phyloP scores from a whole-genome alignment of 371 early-diverging fungal species.

The Agmasoma carcini region DNA sequence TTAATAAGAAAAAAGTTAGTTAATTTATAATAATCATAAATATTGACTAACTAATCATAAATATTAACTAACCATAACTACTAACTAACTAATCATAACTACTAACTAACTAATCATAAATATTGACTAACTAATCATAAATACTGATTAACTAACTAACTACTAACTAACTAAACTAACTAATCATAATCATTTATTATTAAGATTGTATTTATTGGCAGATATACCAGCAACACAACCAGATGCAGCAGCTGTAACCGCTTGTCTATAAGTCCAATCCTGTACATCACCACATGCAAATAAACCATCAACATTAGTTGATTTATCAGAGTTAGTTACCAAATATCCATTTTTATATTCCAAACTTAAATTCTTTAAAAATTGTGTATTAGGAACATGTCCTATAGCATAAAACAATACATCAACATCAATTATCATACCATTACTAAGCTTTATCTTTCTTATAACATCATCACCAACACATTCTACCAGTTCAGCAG shows the following conservation, averaged over 20 bases:
- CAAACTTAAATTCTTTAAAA: constrained; percentile 52
- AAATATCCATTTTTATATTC: constrained; percentile 71
- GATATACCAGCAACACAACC: constrained; percentile 51
- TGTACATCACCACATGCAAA: constrained; percentile 95
- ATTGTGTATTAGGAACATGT: constrained; percentile 67
- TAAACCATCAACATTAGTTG: constrained; percentile 70
- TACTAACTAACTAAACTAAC: too few relatives aligned
- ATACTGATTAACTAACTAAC: too few relatives aligned
- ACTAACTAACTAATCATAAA: too few relatives aligned
- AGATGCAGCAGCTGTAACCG: constrained; percentile 59
- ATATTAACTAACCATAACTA: too few relatives aligned
- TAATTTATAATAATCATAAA: too few relatives aligned
- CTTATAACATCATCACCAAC: constrained; percentile 58
- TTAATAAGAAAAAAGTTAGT: too few relatives aligned
- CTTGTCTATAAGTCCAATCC: constrained; percentile 78
- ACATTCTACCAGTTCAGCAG: constrained; percentile 65
- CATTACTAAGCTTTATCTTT: constrained; percentile 38
- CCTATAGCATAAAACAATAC: constrained; percentile 97
- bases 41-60: too few relatives aligned
- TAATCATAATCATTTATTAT: too few relatives aligned
- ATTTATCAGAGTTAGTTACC: constrained; percentile 58
- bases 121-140: too few relatives aligned
- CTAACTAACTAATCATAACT: too few relatives aligned
- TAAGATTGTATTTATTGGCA: too few relatives aligned
- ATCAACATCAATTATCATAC: constrained; percentile 58